Percentiles rank a stretch among this genome's conserved stretches.
Evolutionary conservation across 1,139 yeast species (phyloP).

Genomic region (Saccharomyces hybrid): DNA sequence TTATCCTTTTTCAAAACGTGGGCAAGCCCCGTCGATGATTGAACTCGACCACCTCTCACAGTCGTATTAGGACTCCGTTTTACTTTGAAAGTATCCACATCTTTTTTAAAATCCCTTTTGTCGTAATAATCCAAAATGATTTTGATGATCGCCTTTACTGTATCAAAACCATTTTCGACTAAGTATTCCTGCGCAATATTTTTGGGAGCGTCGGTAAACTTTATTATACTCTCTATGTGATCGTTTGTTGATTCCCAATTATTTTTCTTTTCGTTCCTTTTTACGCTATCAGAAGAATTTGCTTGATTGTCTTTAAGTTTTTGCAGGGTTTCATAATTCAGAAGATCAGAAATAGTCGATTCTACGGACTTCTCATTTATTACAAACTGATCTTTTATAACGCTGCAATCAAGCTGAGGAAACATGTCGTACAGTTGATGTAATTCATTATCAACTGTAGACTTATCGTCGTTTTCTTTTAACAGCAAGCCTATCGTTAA

Average conservation of each 20-base stretch:
- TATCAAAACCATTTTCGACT: slow-evolving; percentile 13
- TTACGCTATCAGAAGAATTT: not conserved
- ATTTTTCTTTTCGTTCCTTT: not conserved
- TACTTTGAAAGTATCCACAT: not conserved
- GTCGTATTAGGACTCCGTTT: not conserved
- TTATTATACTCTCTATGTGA: slow-evolving; percentile 11
- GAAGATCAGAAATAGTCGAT: not conserved
- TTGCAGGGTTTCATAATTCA: not conserved
- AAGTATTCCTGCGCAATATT: slow-evolving; percentile 16
- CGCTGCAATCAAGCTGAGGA: not conserved
- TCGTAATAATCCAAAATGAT: slow-evolving; percentile 13
- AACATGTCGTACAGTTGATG: not conserved
- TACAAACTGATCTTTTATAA: not conserved
- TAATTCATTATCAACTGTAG: not conserved
- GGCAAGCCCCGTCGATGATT: slow-evolving; percentile 16
- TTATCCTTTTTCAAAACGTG: slow-evolving; percentile 7
- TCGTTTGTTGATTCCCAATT: slow-evolving; percentile 8
- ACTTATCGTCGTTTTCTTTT: not conserved
- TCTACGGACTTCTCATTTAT: not conserved
- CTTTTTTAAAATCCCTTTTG: not conserved
- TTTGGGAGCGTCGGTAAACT: slow-evolving; percentile 16
- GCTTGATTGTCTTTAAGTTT: not conserved
- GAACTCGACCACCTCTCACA: slow-evolving; percentile 13
- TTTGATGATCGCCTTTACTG: slow-evolving; percentile 16
- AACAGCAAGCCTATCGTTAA: not conserved